Conservation (phyloP, 257 asterid species). For the Solanum paucissectum region DNA sequence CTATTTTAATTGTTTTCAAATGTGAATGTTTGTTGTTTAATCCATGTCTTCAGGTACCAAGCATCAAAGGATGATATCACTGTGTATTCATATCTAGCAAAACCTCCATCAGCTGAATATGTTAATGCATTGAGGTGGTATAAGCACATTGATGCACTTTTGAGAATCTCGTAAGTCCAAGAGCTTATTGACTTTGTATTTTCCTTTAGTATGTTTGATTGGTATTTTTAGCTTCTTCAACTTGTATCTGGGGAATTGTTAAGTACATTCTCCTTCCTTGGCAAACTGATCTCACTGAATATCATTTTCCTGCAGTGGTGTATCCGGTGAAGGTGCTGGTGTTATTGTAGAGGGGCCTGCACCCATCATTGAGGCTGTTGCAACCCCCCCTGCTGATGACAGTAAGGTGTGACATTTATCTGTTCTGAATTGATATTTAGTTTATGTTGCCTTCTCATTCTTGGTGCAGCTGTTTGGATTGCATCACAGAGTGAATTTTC, state of each 20-base stretch:
- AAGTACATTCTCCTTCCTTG: background rate
- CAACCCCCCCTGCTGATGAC: conserved; percentile 55
- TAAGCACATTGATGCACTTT: conserved; percentile 45
- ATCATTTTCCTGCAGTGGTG: conserved; percentile 36
- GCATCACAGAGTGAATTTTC: background rate
- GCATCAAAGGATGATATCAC: conserved; percentile 81
- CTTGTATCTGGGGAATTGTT: background rate
- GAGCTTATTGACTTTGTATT: background rate
- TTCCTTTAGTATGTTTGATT: background rate
- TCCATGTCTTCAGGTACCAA: conserved; percentile 42
- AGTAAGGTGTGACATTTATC: conserved; percentile 17
- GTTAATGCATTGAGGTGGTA: conserved; percentile 56
- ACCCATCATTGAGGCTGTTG: conserved; percentile 27
- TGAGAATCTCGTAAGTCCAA: conserved; percentile 43
- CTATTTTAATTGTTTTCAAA: background rate
- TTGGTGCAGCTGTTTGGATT: background rate
- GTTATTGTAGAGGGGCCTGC: conserved; percentile 47
- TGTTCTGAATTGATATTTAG: background rate
- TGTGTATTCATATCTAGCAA: conserved; percentile 42
- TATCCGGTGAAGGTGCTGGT: conserved; percentile 61
- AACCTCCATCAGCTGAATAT: conserved; percentile 48
- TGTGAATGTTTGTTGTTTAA: background rate
- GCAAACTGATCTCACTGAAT: background rate
- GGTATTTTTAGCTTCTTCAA: background rate
- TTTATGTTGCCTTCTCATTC: background rate